Conservation (phyloP, 495 filamentous ascomycete species). For the Niebla homalea region DNA sequence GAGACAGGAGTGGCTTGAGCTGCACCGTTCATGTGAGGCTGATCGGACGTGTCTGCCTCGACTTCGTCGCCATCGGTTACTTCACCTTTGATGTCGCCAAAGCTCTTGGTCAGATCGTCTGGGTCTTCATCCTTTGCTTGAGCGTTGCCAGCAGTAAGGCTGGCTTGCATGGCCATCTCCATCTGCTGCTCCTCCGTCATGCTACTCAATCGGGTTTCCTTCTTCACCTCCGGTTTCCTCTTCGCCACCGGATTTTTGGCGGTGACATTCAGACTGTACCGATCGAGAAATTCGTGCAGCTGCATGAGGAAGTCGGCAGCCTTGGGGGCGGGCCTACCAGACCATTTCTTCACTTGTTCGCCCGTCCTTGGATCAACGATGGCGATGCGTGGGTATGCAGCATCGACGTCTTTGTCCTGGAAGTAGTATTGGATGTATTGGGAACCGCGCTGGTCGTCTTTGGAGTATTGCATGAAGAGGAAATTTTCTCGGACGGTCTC, state of each 20-base stretch:
- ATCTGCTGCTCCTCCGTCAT: slow-evolving; percentile 98
- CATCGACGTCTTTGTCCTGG: slow-evolving; percentile 50
- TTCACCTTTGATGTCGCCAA: slow-evolving; percentile 42
- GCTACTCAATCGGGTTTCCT: slow-evolving; percentile 58
- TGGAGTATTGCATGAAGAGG: slow-evolving; percentile 83
- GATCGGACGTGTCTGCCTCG: slow-evolving; percentile 18
- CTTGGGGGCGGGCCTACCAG: slow-evolving; percentile 62
- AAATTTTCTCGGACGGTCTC: slow-evolving; percentile 83
- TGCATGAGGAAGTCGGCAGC: slow-evolving; percentile 76
- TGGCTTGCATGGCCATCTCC: slow-evolving; percentile 82
- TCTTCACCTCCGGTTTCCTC: slow-evolving; percentile 56
- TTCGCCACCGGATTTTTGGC: slow-evolving; percentile 86
- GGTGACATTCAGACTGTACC: slow-evolving; percentile 76
- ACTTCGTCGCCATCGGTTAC: slow-evolving; percentile 44
- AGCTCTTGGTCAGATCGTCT: slow-evolving; percentile 65
- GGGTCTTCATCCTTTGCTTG: slow-evolving; percentile 48
- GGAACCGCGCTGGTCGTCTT: slow-evolving; percentile 58
- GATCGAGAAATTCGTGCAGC: slow-evolving; percentile 87
- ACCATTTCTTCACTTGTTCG: slow-evolving; percentile 95
- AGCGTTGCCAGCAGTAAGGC: slow-evolving; percentile 36
- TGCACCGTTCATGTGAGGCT: slow-evolving; percentile 16
- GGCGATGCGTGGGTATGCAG: slow-evolving; percentile 86
- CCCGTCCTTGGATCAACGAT: slow-evolving; percentile 93
- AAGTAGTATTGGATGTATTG: slow-evolving; percentile 89
- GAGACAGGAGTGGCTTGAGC: neutral